These are phyloP conservation scores for Fraxinus excelsior DNA, from an alignment of 257 asterid species.

Conservation along the genomic window DNA sequence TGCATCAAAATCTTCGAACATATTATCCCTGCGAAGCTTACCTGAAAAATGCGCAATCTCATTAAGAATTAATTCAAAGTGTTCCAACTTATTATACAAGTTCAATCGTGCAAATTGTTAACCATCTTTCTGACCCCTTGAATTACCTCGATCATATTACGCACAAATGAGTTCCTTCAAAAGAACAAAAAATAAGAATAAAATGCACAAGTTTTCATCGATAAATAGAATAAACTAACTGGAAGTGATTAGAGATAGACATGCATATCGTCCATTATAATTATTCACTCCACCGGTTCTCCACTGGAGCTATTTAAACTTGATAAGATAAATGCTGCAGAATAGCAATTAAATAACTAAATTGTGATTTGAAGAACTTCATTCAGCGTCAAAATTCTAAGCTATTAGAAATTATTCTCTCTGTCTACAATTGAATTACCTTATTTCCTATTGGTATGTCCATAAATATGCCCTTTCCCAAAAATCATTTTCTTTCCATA, in stretches of 20 bases:
- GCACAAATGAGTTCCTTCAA: background rate
- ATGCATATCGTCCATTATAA: background rate
- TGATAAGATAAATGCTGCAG: background rate
- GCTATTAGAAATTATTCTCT: background rate
- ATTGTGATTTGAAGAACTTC: no score
- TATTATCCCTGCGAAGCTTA: slow-evolving; percentile 44
- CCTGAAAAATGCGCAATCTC: slow-evolving; percentile 41
- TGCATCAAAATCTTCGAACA: slow-evolving; percentile 44
- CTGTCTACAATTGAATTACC: background rate
- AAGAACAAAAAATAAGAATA: background rate
- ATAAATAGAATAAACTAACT: background rate
- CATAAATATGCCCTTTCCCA: background rate
- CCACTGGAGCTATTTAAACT: background rate
- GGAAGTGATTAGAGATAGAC: background rate
- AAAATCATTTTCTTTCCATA: slow-evolving; percentile 2
- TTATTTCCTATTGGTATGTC: background rate
- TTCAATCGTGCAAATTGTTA: background rate
- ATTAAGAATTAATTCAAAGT: background rate
- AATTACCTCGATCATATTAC: background rate
- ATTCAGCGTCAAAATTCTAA: no score
- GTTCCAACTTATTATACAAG: background rate
- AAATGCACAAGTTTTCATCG: background rate
- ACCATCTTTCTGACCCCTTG: background rate
- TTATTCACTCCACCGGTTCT: background rate
- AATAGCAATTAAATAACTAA: background rate